A percentile compares a stretch with the other conserved stretches of the same genome.
phyloP scores from a whole-genome alignment of 2,329 filamentous ascomycete genomes.

The Cladophialophora psammophila region DNA sequence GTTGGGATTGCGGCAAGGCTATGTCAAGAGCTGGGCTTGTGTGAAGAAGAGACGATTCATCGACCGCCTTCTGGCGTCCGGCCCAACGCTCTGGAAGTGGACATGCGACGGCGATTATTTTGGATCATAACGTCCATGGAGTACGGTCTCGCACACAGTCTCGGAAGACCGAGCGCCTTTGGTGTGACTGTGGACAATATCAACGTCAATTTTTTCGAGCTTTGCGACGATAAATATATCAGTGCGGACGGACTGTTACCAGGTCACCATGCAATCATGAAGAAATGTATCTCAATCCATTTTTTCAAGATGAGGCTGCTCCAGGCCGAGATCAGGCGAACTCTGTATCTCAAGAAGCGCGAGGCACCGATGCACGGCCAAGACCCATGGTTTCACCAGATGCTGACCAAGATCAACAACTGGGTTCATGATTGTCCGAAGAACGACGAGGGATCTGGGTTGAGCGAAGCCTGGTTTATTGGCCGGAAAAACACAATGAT shows the following conservation, averaged over 20 bases:
- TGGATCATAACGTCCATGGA: conserved; percentile 93
- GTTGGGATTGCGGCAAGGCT: conserved; percentile 87
- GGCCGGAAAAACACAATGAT: conserved; percentile 85
- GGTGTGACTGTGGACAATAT: conserved; percentile 82
- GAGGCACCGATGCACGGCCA: conserved; percentile 77
- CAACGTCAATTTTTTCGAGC: conserved; percentile 83
- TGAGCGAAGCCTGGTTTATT: conserved; percentile 80
- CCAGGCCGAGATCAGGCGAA: conserved; percentile 85
- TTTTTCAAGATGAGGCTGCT: conserved; percentile 90
- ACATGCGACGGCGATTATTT: conserved; percentile 85
- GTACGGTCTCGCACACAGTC: conserved; percentile 81
- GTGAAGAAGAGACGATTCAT: conserved; percentile 86
- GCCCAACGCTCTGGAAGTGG: conserved; percentile 76
- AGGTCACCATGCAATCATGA: conserved; percentile 73
- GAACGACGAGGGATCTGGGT: conserved; percentile 70
- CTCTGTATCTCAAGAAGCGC: conserved; percentile 84
- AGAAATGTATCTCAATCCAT: conserved; percentile 89
- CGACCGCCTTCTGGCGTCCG: conserved; percentile 65
- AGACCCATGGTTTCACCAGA: conserved; percentile 85
- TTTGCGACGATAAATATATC: conserved; percentile 83
- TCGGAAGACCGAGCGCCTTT: conserved; percentile 86
- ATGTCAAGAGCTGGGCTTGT: conserved; percentile 85
- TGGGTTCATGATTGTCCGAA: conserved; percentile 82
- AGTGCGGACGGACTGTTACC: conserved; percentile 76
- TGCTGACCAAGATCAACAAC: conserved; percentile 77